A percentile compares a stretch with the other conserved stretches of the same genome.
Evolutionary conservation across 2,329 filamentous ascomycete species (phyloP).

Genomic region (Penicillium corylophilum): DNA sequence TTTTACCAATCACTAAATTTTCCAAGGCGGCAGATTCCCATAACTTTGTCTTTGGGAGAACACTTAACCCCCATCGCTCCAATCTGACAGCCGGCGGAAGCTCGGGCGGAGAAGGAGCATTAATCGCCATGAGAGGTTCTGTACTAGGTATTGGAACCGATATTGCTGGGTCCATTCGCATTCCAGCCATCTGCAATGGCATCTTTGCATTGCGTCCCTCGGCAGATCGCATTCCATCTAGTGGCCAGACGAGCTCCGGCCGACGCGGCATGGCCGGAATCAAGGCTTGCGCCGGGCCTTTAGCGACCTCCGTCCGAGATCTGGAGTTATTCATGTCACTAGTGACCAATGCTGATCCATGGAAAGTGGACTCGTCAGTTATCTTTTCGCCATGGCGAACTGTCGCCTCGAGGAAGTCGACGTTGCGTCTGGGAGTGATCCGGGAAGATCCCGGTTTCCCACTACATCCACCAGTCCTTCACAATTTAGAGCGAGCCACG

Average conservation of each 20-base stretch:
- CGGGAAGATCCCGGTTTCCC: conserved; percentile 20
- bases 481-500: conserved; percentile 9
- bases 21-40: conserved; percentile 14
- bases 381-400: conserved; percentile 10
- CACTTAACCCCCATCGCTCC: conserved; percentile 22
- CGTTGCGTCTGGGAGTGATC: conserved; percentile 20
- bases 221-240: conserved; percentile 26
- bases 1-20: background rate
- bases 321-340: conserved; percentile 11
- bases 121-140: conserved; percentile 33
- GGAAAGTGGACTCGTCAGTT: conserved; percentile 10
- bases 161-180: conserved; percentile 35
- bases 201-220: conserved; percentile 35
- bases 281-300: conserved; percentile 11
- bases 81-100: conserved; percentile 23
- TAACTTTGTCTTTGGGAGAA: conserved; percentile 24
- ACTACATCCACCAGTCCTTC: conserved; percentile 24
- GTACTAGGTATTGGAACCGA: conserved; percentile 34
- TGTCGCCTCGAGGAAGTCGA: background rate
- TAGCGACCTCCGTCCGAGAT: conserved; percentile 14
- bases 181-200: conserved; percentile 33
- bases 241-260: conserved; percentile 20
- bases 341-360: conserved; percentile 3
- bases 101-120: conserved; percentile 32
- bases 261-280: conserved; percentile 18